phyloP scores from a whole-genome alignment of 805 yeast species.

The Hemisphaericaspora nanyangensis region DNA sequence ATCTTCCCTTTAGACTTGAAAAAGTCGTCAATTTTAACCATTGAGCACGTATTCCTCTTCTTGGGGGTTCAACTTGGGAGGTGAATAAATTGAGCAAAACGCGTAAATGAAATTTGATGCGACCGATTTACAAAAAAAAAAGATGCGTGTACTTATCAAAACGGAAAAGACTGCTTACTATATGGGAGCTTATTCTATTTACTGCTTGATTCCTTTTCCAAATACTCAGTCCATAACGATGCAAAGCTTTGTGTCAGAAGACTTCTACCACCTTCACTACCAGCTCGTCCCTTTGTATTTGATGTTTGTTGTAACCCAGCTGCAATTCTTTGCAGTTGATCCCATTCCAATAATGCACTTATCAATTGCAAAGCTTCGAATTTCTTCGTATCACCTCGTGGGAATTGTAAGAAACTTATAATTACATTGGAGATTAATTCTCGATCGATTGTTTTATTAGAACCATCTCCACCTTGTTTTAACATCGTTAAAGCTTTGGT shows the following conservation, averaged over 20 bases:
- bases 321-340: slow-evolving; percentile 67
- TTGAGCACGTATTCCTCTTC: not conserved
- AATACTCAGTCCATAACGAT: slow-evolving; percentile 73
- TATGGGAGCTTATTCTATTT: slow-evolving; percentile 2
- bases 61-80: too few relatives aligned
- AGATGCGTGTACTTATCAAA: not conserved
- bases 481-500: slow-evolving; percentile 88
- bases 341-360: slow-evolving; percentile 84
- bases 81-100: too few relatives aligned
- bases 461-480: slow-evolving; percentile 54
- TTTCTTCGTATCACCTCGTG: slow-evolving; percentile 91
- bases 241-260: slow-evolving; percentile 53
- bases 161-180: too few relatives aligned
- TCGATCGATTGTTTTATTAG: slow-evolving; percentile 67
- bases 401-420: slow-evolving; percentile 78
- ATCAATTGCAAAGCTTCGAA: slow-evolving; percentile 87
- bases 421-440: slow-evolving; percentile 85
- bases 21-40: slow-evolving; percentile 8
- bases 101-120: too few relatives aligned
- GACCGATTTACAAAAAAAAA: not conserved
- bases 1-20: slow-evolving; percentile 2
- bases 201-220: slow-evolving; percentile 60
- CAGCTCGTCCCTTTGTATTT: slow-evolving; percentile 14
- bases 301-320: slow-evolving; percentile 60
- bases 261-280: slow-evolving; percentile 12